Percentiles rank a stretch among this genome's conserved stretches.
phyloP scores from a whole-genome alignment of 768 basidiomycete genomes.

The Lyophyllum atratum region DNA sequence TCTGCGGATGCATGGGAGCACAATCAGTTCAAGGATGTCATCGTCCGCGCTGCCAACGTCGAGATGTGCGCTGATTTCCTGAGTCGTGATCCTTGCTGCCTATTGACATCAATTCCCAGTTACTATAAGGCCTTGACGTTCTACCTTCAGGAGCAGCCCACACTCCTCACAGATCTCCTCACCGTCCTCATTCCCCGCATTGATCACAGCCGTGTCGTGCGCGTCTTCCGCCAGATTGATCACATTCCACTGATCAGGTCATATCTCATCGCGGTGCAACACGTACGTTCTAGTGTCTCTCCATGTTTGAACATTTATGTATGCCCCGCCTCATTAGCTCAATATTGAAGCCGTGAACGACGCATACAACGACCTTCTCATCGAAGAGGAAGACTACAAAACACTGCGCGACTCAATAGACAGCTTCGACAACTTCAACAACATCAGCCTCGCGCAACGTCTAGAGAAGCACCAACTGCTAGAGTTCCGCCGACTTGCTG shows the following conservation, averaged over 20 bases:
- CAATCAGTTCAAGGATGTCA: conserved; percentile 98
- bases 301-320: neutral
- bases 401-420: conserved; percentile 97
- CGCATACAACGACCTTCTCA: conserved; percentile 96
- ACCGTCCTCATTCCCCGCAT: conserved; percentile 92
- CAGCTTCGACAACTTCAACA: conserved; percentile 98
- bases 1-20: conserved; percentile 99
- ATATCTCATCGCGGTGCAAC: conserved; percentile 96
- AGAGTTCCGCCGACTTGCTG: conserved; percentile 93
- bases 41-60: conserved; percentile 95
- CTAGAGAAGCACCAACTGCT: conserved; percentile 89
- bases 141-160: conserved; percentile 94
- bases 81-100: neutral
- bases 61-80: conserved; percentile 70
- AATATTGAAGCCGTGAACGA: conserved; percentile 98
- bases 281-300: conserved; percentile 53
- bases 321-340: conserved; percentile 76
- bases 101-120: conserved; percentile 37
- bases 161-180: conserved; percentile 89
- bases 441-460: conserved; percentile 79
- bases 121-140: conserved; percentile 96
- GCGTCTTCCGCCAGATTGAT: conserved; percentile 93
- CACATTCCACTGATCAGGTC: conserved; percentile 95
- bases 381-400: conserved; percentile 99
- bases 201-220: conserved; percentile 93